Base-by-base conservation (phyloP, 2,329 filamentous ascomycete genomes). In the Stachybotrys elegans region DNA sequence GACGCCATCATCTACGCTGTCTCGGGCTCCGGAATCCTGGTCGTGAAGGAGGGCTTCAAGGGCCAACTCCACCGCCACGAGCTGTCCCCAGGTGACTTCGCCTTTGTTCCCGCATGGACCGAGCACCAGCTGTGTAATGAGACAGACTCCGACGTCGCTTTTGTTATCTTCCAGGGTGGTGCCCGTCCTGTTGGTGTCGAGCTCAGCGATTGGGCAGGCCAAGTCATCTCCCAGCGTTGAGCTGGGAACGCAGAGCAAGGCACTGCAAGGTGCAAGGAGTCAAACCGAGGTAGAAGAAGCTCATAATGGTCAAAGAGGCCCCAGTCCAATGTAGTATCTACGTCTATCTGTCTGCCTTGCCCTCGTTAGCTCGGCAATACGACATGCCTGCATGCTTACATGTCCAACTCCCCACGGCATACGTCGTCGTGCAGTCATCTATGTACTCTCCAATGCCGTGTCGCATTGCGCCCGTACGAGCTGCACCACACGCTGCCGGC, bases 121-220 rank as follows among this genome's bases (percentile, higher is more conserved):
- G 83, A 88, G 58, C 83, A 88, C 62, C 83, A 87, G 58, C 75
- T 83, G 43, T 68, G 82, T 17, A 88, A 88, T 53, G 76, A 86
- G 29, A 74, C 75, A 2, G 78, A 81, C 35, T 60, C 56, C 40
- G 79, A 84, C 38, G 66, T 84, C 2, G 74, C 80, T 29, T 86
- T 83, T 79, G 73, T 86, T 11, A 74, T 88, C 36, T 78, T 81
- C 5, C 73, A 83, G 19, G 80, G 76, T 51, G 84, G 83, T 1
- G 59, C 74, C 3, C 69, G 71, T 44, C 83, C 83, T 0, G 71
- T 80, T 2, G 79, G 84, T 6, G 78, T 80, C 21, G 80, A 83
- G 54, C 53, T 87, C 44, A 71, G 73, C 11, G 78, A 75, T 19
- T 88, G 83, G 83, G 76, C 77, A 46, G 75, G 75, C 9, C 59